A percentile compares a stretch with the other conserved stretches of the same genome.
Conservation (phyloP, 2,329 filamentous ascomycete genomes). For the Bimuria novae-zelandiae region DNA sequence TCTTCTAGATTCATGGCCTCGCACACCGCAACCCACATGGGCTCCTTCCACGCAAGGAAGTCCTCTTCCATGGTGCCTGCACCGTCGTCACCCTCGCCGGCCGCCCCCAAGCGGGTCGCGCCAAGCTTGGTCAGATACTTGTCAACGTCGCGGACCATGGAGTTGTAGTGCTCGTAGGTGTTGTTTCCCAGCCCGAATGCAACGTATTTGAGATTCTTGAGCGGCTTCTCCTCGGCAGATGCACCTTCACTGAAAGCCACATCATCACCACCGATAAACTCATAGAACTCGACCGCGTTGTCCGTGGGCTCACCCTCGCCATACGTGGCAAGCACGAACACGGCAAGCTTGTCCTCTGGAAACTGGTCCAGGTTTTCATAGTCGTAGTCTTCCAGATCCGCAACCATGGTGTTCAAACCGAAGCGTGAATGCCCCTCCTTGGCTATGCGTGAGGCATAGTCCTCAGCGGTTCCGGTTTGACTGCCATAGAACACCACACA, state of each 20-base stretch:
- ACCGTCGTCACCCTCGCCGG: conserved; percentile 95
- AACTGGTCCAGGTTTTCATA: conserved; percentile 90
- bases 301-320: conserved; percentile 98
- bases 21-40: conserved; percentile 90
- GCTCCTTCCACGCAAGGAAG: conserved; percentile 98
- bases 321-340: conserved; percentile 97
- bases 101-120: conserved; percentile 79
- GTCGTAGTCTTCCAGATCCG: conserved; percentile 97
- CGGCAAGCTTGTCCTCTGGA: conserved; percentile 85
- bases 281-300: conserved; percentile 98
- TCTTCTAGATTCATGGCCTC: conserved; percentile 88
- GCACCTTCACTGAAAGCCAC: conserved; percentile 75
- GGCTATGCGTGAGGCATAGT: conserved; percentile 92
- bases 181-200: conserved; percentile 98
- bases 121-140: conserved; percentile 80
- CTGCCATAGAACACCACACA: conserved; percentile 98
- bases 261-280: conserved; percentile 86
- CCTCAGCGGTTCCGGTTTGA: conserved; percentile 96
- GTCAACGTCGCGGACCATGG: conserved; percentile 93
- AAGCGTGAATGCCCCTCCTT: conserved; percentile 98
- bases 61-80: conserved; percentile 99
- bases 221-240: conserved; percentile 66
- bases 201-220: conserved; percentile 87
- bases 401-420: conserved; percentile 96
- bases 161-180: conserved; percentile 99